Evolutionary conservation across 1,139 yeast genomes (phyloP).

Genomic region (Keqinozyma sinolaborantium): DNA sequence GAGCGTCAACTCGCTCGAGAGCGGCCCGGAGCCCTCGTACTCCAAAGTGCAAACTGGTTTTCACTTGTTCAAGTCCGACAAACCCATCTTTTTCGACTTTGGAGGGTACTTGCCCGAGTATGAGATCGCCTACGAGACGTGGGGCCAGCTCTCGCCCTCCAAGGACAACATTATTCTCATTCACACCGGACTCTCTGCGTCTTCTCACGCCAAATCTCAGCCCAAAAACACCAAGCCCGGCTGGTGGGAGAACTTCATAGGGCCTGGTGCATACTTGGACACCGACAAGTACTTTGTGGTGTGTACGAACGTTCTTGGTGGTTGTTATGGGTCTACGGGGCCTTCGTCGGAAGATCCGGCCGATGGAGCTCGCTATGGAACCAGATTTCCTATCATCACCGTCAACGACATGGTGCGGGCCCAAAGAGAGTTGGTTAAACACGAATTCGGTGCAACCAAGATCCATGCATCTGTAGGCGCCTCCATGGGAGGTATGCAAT

Average conservation of each 20-base stretch:
- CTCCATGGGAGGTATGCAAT: slow-evolving; percentile 98
- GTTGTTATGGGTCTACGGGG: slow-evolving; percentile 94
- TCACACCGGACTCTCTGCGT: slow-evolving; percentile 91
- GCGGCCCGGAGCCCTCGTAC: slow-evolving; percentile 86
- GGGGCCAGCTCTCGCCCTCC: slow-evolving; percentile 70
- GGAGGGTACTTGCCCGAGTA: slow-evolving; percentile 77
- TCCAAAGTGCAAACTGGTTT: slow-evolving; percentile 69
- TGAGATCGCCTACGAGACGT: slow-evolving; percentile 84
- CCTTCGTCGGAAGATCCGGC: slow-evolving; percentile 82
- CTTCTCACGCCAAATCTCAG: slow-evolving; percentile 92
- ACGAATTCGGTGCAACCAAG: slow-evolving; percentile 58
- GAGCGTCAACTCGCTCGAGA: slow-evolving; percentile 42
- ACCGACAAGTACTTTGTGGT: slow-evolving; percentile 77
- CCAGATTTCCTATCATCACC: slow-evolving; percentile 82
- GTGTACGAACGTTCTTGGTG: slow-evolving; percentile 90
- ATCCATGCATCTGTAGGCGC: slow-evolving; percentile 84
- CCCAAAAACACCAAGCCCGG: slow-evolving; percentile 68
- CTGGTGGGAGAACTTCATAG: slow-evolving; percentile 96
- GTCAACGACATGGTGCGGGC: slow-evolving; percentile 91
- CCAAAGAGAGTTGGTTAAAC: slow-evolving; percentile 64
- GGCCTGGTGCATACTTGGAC: slow-evolving; percentile 76
- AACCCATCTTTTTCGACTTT: slow-evolving; percentile 70
- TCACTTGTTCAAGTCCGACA: slow-evolving; percentile 48
- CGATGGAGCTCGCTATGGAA: slow-evolving; percentile 65
- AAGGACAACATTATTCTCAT: slow-evolving; percentile 71